Evolutionary conservation across 1,284 basidiomycete species (phyloP).

Genomic region (Agaricales sp.): DNA sequence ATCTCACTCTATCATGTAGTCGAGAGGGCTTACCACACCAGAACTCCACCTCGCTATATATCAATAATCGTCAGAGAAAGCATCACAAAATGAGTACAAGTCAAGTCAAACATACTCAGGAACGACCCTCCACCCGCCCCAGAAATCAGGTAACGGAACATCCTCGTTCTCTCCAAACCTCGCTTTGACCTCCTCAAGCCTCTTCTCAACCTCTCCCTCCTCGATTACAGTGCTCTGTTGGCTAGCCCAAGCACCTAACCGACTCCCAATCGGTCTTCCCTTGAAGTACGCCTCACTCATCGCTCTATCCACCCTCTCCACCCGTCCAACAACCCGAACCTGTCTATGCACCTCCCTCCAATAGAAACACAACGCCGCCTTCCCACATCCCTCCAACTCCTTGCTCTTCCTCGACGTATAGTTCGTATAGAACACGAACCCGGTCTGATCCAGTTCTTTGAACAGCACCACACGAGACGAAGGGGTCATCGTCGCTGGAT

Average conservation of each 20-base stretch:
- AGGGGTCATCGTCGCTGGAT: conserved; percentile 40
- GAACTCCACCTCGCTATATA: conserved; percentile 24
- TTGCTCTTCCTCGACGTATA: conserved; percentile 87
- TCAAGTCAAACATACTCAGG: conserved; percentile 66
- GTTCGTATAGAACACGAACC: conserved; percentile 96
- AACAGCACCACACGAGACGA: conserved; percentile 87
- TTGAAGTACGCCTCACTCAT: conserved; percentile 84
- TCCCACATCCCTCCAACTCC: conserved; percentile 71
- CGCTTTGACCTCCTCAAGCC: conserved; percentile 50
- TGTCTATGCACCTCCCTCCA: conserved; percentile 82
- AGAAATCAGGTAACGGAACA: conserved; percentile 82
- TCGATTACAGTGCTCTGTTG: conserved; percentile 73
- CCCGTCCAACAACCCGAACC: conserved; percentile 79
- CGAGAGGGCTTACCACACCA: conserved; percentile 4
- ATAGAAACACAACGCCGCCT: conserved; percentile 82
- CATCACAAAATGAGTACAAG: conserved; percentile 1
- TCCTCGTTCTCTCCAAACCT: conserved; percentile 43
- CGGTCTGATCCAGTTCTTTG: conserved; percentile 77
- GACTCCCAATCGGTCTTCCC: conserved; percentile 75
- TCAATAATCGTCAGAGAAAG: conserved; percentile 7
- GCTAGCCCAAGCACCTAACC: conserved; percentile 90
- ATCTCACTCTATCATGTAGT: conserved; percentile 4
- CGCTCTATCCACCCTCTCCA: conserved; percentile 61
- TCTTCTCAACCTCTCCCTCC: conserved; percentile 58
- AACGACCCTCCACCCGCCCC: conserved; percentile 94